Evolutionary conservation across 306 rosid species (phyloP), one percentile per base, ranked within the genome.

Genomic region (Sicyos edulis): DNA sequence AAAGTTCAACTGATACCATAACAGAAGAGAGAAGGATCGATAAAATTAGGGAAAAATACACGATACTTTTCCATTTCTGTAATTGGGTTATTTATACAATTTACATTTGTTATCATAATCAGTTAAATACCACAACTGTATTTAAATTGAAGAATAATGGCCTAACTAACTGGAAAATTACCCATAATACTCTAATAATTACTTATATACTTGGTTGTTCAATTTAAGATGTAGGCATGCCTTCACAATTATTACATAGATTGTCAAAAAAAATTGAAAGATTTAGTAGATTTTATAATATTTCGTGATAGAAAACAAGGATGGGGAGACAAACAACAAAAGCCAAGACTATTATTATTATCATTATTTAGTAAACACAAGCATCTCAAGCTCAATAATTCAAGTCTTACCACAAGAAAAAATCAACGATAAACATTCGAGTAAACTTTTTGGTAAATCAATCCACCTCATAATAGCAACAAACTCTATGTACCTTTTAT

Each of bases 361-460:
- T 14, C 11, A 60, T 60, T 60, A 26, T 60, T 29, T 14, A 60
- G 45, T 29, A 29, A 60, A 29, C 66, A 37, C 53, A 8, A 42
- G 5, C 42, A 20, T 21, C 54, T 20, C 11, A 45, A 45, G 10
- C 37, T 66, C 56, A 67, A 67, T 67, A 67, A 67, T 67, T 67
- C 52, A 47, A 44, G 71, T 65, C 54, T 19, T 65, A 65, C 19
- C 71, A 10, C 19, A 13, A 5, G 24, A 13, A 13, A 65, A 66
- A 66, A 66, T 6, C 52, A 44, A 12, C 12, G 40, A 32, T 57
- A 65, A 66, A 66, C 37, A 13, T 49, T 65, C 20, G 15, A 4
- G n/a, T 45, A 67, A 45, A 15, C 44, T 32, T 60, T 60, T 60
- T 60, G 6, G 22, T 19, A 26, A 42, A 67, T 67, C 55, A 67